phyloP scores from a whole-genome alignment of 768 basidiomycete genomes.

The Hydnomerulius pinastri region DNA sequence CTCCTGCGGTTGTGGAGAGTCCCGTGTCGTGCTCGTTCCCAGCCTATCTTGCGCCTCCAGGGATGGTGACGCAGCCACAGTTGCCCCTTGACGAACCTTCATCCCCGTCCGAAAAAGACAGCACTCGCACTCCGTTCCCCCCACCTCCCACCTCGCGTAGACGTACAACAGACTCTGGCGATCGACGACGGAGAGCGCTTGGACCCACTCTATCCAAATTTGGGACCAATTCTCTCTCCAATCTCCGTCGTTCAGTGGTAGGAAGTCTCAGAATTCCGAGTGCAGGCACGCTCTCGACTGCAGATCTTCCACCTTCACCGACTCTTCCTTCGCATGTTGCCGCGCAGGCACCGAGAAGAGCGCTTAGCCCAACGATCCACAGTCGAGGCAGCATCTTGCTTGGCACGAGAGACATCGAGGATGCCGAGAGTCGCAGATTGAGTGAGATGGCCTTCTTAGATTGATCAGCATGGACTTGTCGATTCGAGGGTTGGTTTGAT shows the following conservation, averaged over 20 bases:
- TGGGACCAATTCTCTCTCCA: constrained; percentile 41
- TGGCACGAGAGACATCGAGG: constrained; percentile 56
- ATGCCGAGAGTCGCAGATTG: constrained; percentile 69
- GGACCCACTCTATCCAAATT: constrained; percentile 25
- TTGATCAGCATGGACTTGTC: constrained; percentile 16
- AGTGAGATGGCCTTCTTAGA: constrained; percentile 71
- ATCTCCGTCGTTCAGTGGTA: constrained; percentile 47
- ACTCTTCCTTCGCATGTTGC: constrained; percentile 19
- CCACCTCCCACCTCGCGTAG: constrained; percentile 8
- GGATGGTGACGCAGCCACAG: constrained; percentile 13
- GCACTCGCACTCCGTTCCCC: background rate
- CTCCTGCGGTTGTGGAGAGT: constrained; percentile 19
- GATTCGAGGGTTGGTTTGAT: constrained; percentile 4
- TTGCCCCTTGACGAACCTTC: constrained; percentile 12
- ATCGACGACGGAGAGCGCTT: constrained; percentile 8
- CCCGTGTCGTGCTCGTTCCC: constrained; percentile 27
- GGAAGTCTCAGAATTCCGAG: constrained; percentile 31
- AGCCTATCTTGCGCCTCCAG: constrained; percentile 13
- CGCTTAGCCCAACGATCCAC: constrained; percentile 62
- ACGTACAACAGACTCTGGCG: constrained; percentile 20
- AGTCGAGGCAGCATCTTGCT: constrained; percentile 55
- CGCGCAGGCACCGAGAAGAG: constrained; percentile 33
- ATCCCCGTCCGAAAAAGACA: constrained; percentile 16
- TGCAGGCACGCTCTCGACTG: constrained; percentile 18
- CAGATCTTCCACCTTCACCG: constrained; percentile 42